These are phyloP conservation scores for Epichloe baconii DNA, from an alignment of 2,329 filamentous ascomycete genomes.

Conservation along the genomic window DNA sequence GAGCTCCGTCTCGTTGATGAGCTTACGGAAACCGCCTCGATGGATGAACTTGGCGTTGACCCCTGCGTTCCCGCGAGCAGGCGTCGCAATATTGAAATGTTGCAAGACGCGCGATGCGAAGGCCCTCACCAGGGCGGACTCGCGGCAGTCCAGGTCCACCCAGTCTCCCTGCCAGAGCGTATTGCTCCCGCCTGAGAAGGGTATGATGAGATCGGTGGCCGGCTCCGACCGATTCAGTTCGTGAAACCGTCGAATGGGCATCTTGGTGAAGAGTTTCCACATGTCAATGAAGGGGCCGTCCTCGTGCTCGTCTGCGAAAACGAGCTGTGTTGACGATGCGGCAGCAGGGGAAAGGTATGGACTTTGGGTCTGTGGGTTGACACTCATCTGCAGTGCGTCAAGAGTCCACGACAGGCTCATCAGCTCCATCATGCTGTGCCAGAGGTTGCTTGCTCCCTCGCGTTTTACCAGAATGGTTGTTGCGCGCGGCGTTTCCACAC, in stretches of 20 bases:
- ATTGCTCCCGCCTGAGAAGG: slow-evolving; percentile 26
- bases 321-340: slow-evolving; percentile 17
- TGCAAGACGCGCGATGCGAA: slow-evolving; percentile 20
- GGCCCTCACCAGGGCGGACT: slow-evolving; percentile 11
- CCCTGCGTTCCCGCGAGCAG: neutral
- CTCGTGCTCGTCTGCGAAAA: slow-evolving; percentile 21
- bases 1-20: slow-evolving; percentile 16
- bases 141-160: slow-evolving; percentile 18
- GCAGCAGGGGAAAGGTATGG: slow-evolving; percentile 12
- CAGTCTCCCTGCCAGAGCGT: slow-evolving; percentile 30
- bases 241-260: slow-evolving; percentile 15
- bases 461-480: slow-evolving; percentile 18
- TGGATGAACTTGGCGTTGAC: slow-evolving; percentile 23
- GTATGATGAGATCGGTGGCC: slow-evolving; percentile 22
- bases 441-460: slow-evolving; percentile 20
- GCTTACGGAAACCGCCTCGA: slow-evolving; percentile 18
- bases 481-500: neutral
- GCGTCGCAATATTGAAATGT: slow-evolving; percentile 14
- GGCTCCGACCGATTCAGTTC: slow-evolving; percentile 10
- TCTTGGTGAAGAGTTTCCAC: slow-evolving; percentile 22
- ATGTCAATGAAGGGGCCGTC: slow-evolving; percentile 24
- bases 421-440: slow-evolving; percentile 24
- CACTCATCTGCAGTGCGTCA: slow-evolving; percentile 19
- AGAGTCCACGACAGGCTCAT: slow-evolving; percentile 19
- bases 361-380: slow-evolving; percentile 4